phyloP scores from a whole-genome alignment of 2,329 filamentous ascomycete species.

The Penicillium sp. region DNA sequence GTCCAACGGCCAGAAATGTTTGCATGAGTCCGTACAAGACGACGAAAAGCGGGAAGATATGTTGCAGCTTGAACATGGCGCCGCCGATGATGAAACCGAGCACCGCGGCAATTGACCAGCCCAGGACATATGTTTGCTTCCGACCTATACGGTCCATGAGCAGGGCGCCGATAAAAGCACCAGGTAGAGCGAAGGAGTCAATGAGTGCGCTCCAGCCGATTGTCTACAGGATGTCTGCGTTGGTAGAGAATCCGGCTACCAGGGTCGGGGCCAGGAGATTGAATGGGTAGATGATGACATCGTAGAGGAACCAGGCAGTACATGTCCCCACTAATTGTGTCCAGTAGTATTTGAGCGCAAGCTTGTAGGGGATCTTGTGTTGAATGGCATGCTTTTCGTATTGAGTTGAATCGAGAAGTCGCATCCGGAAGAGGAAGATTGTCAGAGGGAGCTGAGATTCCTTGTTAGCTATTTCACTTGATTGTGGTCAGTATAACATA shows the following conservation, averaged over 20 bases:
- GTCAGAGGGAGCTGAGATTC: slow-evolving; percentile 42
- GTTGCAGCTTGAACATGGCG: slow-evolving; percentile 49
- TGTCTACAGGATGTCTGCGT: slow-evolving; percentile 37
- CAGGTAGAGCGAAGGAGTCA: slow-evolving; percentile 46
- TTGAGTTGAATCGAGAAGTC: slow-evolving; percentile 53
- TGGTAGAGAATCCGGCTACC: too few species aligned
- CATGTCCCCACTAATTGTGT: slow-evolving; percentile 54
- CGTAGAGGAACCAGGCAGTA: slow-evolving; percentile 57
- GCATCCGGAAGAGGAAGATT: slow-evolving; percentile 58
- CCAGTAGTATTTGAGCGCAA: slow-evolving; percentile 57
- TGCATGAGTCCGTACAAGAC: slow-evolving; percentile 55
- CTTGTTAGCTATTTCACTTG: too few species aligned
- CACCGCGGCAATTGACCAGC: slow-evolving; percentile 52
- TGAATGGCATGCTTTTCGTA: slow-evolving; percentile 57
- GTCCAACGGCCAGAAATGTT: slow-evolving; percentile 51
- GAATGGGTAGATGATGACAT: slow-evolving; percentile 8
- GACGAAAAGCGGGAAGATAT: slow-evolving; percentile 53
- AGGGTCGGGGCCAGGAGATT: too few species aligned
- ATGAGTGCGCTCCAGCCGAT: slow-evolving; percentile 52
- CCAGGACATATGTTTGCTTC: slow-evolving; percentile 53
- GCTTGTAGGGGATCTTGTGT: slow-evolving; percentile 49
- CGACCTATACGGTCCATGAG: slow-evolving; percentile 52
- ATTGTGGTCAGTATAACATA: too few species aligned
- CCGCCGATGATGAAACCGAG: slow-evolving; percentile 55
- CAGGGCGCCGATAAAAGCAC: slow-evolving; percentile 51